These are phyloP conservation scores for Candida pseudoglaebosa DNA, from an alignment of 805 yeast genomes.

Conservation along the genomic window DNA sequence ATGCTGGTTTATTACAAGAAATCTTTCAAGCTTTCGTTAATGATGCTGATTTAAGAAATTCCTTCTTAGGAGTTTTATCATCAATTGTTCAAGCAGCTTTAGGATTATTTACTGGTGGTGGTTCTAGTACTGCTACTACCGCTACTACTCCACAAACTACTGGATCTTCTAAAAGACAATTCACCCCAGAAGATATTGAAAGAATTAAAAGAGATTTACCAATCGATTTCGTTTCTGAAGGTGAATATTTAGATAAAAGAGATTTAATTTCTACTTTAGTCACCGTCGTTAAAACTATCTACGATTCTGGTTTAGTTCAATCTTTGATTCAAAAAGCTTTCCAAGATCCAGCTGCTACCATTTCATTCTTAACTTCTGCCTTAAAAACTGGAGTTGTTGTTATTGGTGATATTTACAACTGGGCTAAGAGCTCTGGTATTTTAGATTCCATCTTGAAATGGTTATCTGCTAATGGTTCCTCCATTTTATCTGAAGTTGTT, in stretches of 20 bases:
- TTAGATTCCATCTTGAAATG: conserved; percentile 23
- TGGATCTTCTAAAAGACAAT: conserved; percentile 10
- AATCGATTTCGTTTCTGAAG: conserved; percentile 8
- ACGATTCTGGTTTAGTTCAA: conserved; percentile 32
- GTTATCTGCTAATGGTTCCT: conserved; percentile 22
- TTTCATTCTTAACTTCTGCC: conserved; percentile 29
- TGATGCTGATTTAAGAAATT: conserved; percentile 29
- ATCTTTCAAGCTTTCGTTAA: conserved; percentile 28
- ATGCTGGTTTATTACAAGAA: conserved; percentile 36
- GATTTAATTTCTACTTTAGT: conserved; percentile 27
- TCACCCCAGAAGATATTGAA: conserved; percentile 3
- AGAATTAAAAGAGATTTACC: conserved; percentile 5
- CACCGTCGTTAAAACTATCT: conserved; percentile 25
- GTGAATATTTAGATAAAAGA: conserved; percentile 34
- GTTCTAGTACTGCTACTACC: conserved; percentile 1
- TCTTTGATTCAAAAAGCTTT: conserved; percentile 29
- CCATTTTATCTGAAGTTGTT: conserved; percentile 16
- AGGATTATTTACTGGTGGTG: conserved; percentile 18
- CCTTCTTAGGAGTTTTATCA: conserved; percentile 31
- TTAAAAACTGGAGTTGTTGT: conserved; percentile 30
- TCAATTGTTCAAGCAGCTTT: conserved; percentile 29
- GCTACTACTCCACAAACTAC: not conserved
- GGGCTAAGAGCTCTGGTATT: conserved; percentile 38
- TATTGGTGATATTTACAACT: conserved; percentile 30
- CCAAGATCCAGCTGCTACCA: conserved; percentile 33